phyloP scores from a whole-genome alignment of 768 basidiomycete species.

The Suillus cothurnatus region DNA sequence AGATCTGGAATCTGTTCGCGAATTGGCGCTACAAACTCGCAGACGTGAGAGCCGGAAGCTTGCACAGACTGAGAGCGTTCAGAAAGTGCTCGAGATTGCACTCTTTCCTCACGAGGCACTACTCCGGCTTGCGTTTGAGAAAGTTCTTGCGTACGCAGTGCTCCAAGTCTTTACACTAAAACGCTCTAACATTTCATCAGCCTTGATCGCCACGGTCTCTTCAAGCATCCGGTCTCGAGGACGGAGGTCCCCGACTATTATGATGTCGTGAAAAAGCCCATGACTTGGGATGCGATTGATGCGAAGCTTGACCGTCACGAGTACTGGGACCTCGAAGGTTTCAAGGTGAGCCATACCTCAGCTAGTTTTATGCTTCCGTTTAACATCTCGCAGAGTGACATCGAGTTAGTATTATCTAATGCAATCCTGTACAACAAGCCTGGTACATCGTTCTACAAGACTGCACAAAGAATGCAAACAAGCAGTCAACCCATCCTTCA shows the following conservation, averaged over 20 bases:
- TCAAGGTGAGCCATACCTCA: constrained; percentile 52
- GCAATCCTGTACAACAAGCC: constrained; percentile 85
- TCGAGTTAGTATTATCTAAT: constrained; percentile 83
- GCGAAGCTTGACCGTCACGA: constrained; percentile 78
- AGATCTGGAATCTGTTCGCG: constrained; percentile 76
- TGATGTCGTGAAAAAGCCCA: constrained; percentile 81
- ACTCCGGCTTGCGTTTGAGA: constrained; percentile 67
- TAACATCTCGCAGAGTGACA: constrained; percentile 57
- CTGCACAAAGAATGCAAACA: constrained; percentile 64
- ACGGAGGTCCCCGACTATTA: constrained; percentile 89
- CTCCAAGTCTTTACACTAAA: neutral
- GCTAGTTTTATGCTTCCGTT: constrained; percentile 7
- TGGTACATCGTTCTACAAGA: constrained; percentile 69
- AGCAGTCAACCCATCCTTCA: constrained; percentile 39
- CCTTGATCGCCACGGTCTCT: constrained; percentile 71
- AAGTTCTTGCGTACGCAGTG: constrained; percentile 63
- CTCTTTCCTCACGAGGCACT: constrained; percentile 68
- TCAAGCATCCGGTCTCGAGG: constrained; percentile 81
- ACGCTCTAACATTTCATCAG: constrained; percentile 41
- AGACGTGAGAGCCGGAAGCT: constrained; percentile 86
- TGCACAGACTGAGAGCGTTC: constrained; percentile 64
- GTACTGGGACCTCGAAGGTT: constrained; percentile 76
- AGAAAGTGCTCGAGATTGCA: constrained; percentile 59
- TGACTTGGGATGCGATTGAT: constrained; percentile 87
- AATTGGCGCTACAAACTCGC: constrained; percentile 64